phyloP scores from a whole-genome alignment of 2,329 filamentous ascomycete genomes.

The Diaporthe citrichinensis region DNA sequence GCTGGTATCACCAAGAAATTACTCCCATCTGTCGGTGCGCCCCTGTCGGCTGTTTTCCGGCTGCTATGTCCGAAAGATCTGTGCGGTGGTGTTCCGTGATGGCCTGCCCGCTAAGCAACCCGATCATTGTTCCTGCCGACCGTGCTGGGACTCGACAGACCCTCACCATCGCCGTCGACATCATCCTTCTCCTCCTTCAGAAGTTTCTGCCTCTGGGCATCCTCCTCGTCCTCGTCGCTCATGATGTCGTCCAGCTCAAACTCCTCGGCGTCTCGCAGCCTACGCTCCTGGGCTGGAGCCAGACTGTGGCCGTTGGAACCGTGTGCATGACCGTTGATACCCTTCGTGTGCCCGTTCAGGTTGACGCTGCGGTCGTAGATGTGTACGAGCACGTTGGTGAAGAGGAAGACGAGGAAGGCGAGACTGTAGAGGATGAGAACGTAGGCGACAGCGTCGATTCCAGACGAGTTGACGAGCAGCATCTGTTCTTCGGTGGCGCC shows the following conservation, averaged over 20 bases:
- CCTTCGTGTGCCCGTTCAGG: slow-evolving; percentile 53
- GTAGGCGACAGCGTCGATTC: slow-evolving; percentile 91
- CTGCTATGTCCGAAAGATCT: neutral
- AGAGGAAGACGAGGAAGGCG: slow-evolving; percentile 91
- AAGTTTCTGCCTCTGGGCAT: slow-evolving; percentile 55
- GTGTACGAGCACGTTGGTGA: slow-evolving; percentile 87
- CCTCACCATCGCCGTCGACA: slow-evolving; percentile 43
- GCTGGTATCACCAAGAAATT: neutral
- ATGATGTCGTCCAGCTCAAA: slow-evolving; percentile 94
- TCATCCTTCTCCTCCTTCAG: slow-evolving; percentile 52
- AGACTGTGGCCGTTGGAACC: slow-evolving; percentile 20
- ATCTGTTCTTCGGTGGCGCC: slow-evolving; percentile 98
- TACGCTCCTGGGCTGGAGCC: slow-evolving; percentile 61
- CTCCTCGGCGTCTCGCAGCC: slow-evolving; percentile 85
- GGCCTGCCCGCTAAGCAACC: slow-evolving; percentile 43
- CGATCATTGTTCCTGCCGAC: slow-evolving; percentile 61
- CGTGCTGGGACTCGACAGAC: slow-evolving; percentile 63
- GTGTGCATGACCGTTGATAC: slow-evolving; percentile 52
- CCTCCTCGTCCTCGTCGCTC: slow-evolving; percentile 80
- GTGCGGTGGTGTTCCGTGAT: neutral
- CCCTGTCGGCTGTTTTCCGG: neutral
- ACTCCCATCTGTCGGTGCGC: neutral
- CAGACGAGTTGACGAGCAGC: slow-evolving; percentile 78
- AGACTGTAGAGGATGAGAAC: slow-evolving; percentile 92
- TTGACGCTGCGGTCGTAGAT: slow-evolving; percentile 79